Conservation (phyloP, 768 basidiomycete species). For the Cystobasidium ongulense region DNA sequence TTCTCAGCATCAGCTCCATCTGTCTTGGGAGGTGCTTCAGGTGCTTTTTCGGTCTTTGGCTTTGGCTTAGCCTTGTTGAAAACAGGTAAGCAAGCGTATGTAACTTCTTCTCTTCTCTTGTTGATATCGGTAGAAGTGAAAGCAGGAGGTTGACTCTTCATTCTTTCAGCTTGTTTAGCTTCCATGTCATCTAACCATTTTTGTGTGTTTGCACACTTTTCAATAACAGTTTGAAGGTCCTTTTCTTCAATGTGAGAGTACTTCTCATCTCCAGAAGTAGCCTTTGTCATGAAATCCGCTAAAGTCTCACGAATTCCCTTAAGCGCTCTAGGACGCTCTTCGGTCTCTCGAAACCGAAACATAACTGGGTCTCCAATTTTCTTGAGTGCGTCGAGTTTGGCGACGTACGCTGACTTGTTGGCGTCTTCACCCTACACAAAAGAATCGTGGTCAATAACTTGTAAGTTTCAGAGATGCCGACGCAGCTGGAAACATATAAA, state of each 20-base stretch:
- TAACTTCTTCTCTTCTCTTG: conserved; percentile 80
- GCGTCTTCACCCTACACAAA: conserved; percentile 66
- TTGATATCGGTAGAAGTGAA: conserved; percentile 69
- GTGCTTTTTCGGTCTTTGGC: conserved; percentile 46
- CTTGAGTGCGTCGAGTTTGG: conserved; percentile 73
- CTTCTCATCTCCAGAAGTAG: conserved; percentile 61
- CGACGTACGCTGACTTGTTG: conserved; percentile 85
- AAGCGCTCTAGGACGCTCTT: conserved; percentile 67
- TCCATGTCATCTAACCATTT: conserved; percentile 95
- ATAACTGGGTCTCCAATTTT: conserved; percentile 76
- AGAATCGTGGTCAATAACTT: too few species aligned
- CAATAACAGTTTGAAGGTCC: conserved; percentile 75
- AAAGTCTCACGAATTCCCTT: conserved; percentile 74
- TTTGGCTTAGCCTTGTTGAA: conserved; percentile 88
- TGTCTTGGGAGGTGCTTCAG: conserved; percentile 42
- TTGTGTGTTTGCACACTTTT: conserved; percentile 78
- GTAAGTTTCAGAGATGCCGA: background rate
- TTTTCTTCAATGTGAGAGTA: conserved; percentile 78
- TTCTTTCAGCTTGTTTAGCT: conserved; percentile 71
- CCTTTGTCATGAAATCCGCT: conserved; percentile 74
- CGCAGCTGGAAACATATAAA: background rate
- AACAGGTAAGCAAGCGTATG: conserved; percentile 70
- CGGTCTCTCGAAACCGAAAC: conserved; percentile 69
- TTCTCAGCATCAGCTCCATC: conserved; percentile 34
- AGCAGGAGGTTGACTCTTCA: conserved; percentile 81